These are phyloP conservation scores for Amniculicola lignicola DNA, from an alignment of 495 filamentous ascomycete species.

Conservation along the genomic window DNA sequence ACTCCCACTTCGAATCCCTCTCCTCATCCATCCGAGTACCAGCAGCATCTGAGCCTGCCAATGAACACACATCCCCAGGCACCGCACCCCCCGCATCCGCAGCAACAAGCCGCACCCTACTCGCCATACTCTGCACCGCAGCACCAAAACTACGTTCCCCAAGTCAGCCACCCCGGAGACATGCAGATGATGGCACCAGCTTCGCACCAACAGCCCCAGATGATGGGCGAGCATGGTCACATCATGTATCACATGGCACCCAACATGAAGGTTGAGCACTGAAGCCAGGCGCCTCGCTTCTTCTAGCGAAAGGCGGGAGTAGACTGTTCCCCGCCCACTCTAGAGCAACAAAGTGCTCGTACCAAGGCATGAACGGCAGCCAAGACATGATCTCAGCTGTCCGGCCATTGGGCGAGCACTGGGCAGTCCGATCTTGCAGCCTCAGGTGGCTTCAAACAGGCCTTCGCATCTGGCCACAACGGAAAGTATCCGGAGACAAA, in stretches of 20 bases:
- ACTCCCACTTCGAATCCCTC: slow-evolving; percentile 30
- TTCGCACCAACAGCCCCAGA: slow-evolving; percentile 19
- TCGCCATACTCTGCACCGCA: slow-evolving; percentile 2
- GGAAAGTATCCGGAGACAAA: too few species aligned
- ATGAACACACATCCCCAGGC: slow-evolving; percentile 13
- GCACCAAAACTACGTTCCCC: slow-evolving; percentile 22
- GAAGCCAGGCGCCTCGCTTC: neutral
- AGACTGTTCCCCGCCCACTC: too few species aligned
- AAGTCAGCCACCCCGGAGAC: slow-evolving; percentile 25
- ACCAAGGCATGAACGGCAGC: too few species aligned
- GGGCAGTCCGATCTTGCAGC: too few species aligned
- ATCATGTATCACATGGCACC: slow-evolving; percentile 33
- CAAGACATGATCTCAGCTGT: too few species aligned
- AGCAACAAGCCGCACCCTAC: slow-evolving; percentile 18
- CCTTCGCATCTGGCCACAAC: too few species aligned
- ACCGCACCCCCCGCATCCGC: slow-evolving; percentile 9
- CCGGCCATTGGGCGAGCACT: too few species aligned
- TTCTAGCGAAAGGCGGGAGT: too few species aligned
- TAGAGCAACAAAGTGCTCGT: too few species aligned
- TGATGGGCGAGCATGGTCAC: slow-evolving; percentile 30
- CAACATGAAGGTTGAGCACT: slow-evolving; percentile 34
- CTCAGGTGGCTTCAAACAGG: too few species aligned
- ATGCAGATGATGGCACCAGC: slow-evolving; percentile 33
- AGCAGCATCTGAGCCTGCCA: slow-evolving; percentile 25
- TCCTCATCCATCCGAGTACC: slow-evolving; percentile 24